Percentiles rank a stretch among this genome's conserved stretches.
These are phyloP conservation scores for Candida piceae DNA, from an alignment of 805 yeast species.

Conservation along the genomic window DNA sequence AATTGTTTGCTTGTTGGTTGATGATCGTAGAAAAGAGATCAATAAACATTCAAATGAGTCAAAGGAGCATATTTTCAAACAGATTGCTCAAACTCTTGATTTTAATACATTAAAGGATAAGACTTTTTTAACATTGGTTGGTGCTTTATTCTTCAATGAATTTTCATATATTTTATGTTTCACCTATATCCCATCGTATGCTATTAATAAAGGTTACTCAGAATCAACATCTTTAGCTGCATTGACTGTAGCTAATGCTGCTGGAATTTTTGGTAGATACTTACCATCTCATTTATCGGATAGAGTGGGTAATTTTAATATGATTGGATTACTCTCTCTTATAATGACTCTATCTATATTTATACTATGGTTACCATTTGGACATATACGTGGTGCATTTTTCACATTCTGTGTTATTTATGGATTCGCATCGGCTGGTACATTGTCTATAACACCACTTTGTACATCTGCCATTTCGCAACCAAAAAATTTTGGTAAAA, in stretches of 20 bases:
- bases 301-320: slow-evolving; percentile 39
- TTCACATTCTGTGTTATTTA: slow-evolving; percentile 48
- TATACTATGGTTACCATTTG: slow-evolving; percentile 61
- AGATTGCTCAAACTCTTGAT: slow-evolving; percentile 30
- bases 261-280: slow-evolving; percentile 42
- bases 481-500: slow-evolving; percentile 60
- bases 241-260: slow-evolving; percentile 40
- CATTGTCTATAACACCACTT: slow-evolving; percentile 61
- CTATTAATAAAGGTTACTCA: slow-evolving; percentile 42
- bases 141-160: slow-evolving; percentile 44
- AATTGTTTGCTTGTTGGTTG: slow-evolving; percentile 30
- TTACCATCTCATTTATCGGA: slow-evolving; percentile 44
- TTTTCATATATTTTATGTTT: slow-evolving; percentile 46
- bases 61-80: slow-evolving; percentile 7
- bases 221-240: slow-evolving; percentile 37
- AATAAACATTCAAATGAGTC: too few species aligned
- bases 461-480: slow-evolving; percentile 65
- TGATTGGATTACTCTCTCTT: slow-evolving; percentile 32
- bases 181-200: slow-evolving; percentile 56
- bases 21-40: slow-evolving; percentile 24
- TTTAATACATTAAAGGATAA: slow-evolving; percentile 36
- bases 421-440: slow-evolving; percentile 59
- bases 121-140: slow-evolving; percentile 35
- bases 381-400: slow-evolving; percentile 36
- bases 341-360: slow-evolving; percentile 43